These are phyloP conservation scores for Aspergillus felis DNA, from an alignment of 2,329 filamentous ascomycete genomes.

Conservation along the genomic window DNA sequence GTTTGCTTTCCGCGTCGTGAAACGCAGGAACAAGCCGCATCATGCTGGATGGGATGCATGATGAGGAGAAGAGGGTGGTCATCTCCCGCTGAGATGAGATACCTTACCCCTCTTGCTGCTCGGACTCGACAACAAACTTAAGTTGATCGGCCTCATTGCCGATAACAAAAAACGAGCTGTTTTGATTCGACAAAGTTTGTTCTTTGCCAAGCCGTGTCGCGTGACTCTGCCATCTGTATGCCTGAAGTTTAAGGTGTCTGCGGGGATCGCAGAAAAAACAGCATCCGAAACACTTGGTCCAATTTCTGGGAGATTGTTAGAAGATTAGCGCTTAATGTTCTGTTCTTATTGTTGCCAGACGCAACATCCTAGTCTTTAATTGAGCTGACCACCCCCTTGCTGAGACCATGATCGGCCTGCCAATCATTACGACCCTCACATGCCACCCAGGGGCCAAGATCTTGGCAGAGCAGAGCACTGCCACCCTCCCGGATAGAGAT, in stretches of 20 bases:
- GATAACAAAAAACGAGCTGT: neutral
- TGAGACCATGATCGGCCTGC: neutral
- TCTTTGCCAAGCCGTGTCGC: neutral
- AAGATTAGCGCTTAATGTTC: neutral
- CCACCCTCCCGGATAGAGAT: neutral
- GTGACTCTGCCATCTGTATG: neutral
- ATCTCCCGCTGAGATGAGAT: neutral
- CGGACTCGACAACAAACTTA: neutral
- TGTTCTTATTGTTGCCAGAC: neutral
- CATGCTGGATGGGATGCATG: neutral
- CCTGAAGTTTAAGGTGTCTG: neutral
- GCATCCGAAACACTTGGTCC: neutral
- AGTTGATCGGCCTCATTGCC: neutral
- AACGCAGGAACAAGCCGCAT: neutral
- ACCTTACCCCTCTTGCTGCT: neutral
- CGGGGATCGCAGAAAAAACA: neutral
- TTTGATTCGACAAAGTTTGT: neutral
- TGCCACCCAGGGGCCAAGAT: neutral
- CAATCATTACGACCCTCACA: neutral
- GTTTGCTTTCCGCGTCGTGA: slow-evolving; percentile 32
- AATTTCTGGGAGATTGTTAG: neutral
- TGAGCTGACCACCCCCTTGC: neutral
- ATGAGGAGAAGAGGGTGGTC: neutral
- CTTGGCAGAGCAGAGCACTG: neutral
- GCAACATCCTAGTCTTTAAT: neutral